Base-by-base conservation (phyloP, 495 filamentous ascomycete species). In the Penicillium macrosclerotiorum region DNA sequence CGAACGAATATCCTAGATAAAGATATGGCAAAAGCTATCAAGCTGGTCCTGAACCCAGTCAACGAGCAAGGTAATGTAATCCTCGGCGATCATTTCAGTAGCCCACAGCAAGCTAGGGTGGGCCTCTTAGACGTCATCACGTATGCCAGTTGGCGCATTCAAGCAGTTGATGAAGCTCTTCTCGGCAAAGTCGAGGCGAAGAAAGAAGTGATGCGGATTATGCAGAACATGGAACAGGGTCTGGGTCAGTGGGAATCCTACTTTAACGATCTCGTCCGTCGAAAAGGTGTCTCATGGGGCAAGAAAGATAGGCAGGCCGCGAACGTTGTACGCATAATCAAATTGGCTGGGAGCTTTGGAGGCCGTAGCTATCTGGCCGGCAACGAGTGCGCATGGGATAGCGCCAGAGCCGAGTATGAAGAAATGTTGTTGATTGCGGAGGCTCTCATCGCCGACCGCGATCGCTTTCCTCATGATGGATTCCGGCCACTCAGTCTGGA, bases 311-410 rank as follows among this genome's bases (percentile, higher is more conserved):
- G 34, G 23, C 34, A 37, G 23, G 18, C 45, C 14, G 36, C 40
- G 0, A 26, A 46, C 16, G 32, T 42, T 12, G 38, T 49, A 20
- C 54, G 41, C 11, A 30, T 52, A 8, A 45, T 52, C 22, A 38
- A 41, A 25, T 24, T 46, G n/a, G 35, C 32, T 1, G 27, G 32
- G 7, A 17, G 27, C 0, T 18, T 57, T 2, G 42, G 41, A 6
- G 22, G 25, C 5, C 38, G 37, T 12, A 27, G 33, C 14, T 51
- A 48, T 29, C 27, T 23, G 6, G 18, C 42, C 5, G 29, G 9
- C 16, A 45, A 11, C 4, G 48, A 56, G 38, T 51, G 35, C 37
- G 39, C 34, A 4, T 56, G 53, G 53, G 53, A 56, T 41, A 13
- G n/a, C 4, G 26, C 27, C 4, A 29, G 39, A 4, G 18, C 39